These are phyloP conservation scores for Thelonectria blattea DNA, from an alignment of 2,329 filamentous ascomycete species.

Conservation along the genomic window DNA sequence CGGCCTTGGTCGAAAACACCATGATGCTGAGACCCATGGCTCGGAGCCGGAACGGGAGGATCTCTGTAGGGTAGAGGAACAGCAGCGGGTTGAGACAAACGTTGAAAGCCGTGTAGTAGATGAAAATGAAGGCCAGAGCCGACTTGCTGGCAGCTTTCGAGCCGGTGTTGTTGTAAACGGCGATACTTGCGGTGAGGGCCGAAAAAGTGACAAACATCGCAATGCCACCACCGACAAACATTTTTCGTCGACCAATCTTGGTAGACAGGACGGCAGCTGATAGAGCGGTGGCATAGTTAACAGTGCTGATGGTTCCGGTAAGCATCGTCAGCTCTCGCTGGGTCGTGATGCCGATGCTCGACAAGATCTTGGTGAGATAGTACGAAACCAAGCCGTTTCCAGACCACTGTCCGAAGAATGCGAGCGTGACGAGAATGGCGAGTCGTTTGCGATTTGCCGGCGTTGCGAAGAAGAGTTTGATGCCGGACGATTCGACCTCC, in stretches of 20 bases:
- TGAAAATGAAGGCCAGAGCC: slow-evolving; percentile 25
- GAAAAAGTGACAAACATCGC: slow-evolving; percentile 26
- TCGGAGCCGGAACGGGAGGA: slow-evolving; percentile 25
- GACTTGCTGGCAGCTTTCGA: slow-evolving; percentile 25
- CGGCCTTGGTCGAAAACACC: slow-evolving; percentile 23
- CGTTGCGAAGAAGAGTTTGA: slow-evolving; percentile 22
- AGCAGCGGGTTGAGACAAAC: slow-evolving; percentile 24
- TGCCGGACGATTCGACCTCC: slow-evolving; percentile 16
- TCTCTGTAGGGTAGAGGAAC: slow-evolving; percentile 22
- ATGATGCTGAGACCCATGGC: slow-evolving; percentile 24
- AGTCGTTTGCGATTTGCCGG: slow-evolving; percentile 38
- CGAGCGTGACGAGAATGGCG: slow-evolving; percentile 48
- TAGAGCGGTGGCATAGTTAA: slow-evolving; percentile 21
- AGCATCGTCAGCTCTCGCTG: slow-evolving; percentile 25
- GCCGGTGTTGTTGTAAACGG: slow-evolving; percentile 21
- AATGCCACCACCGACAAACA: slow-evolving; percentile 24
- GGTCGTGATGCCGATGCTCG: slow-evolving; percentile 22
- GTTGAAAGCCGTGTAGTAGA: slow-evolving; percentile 26
- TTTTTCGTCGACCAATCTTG: slow-evolving; percentile 20
- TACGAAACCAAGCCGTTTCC: slow-evolving; percentile 43
- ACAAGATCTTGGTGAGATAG: slow-evolving; percentile 36
- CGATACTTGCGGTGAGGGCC: slow-evolving; percentile 21
- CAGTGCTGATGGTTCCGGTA: slow-evolving; percentile 20
- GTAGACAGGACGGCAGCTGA: slow-evolving; percentile 19
- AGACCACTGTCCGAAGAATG: slow-evolving; percentile 48